Percentiles rank a stretch among this genome's conserved stretches.
These are phyloP conservation scores for Chamaecyparis obtusa DNA, from an alignment of 75 land plant genomes.

Conservation along the genomic window DNA sequence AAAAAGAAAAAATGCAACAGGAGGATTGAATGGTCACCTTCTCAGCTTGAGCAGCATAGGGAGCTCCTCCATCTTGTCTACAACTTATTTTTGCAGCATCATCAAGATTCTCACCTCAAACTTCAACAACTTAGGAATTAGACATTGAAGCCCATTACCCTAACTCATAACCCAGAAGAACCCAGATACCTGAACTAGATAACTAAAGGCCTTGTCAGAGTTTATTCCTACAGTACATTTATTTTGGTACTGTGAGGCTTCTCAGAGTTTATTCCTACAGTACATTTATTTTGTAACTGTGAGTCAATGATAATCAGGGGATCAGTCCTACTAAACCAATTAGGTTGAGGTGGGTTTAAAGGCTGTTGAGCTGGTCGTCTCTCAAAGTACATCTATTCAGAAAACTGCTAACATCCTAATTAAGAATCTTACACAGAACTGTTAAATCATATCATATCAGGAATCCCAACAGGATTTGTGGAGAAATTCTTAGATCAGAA, in stretches of 20 bases:
- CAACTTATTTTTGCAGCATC: not conserved
- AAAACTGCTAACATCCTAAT: no score
- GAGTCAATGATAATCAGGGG: not conserved
- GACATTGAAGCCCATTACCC: no score
- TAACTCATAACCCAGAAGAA: no score
- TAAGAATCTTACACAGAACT: no score
- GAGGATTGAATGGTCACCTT: not conserved
- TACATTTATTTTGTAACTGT: not conserved
- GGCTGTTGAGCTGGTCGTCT: no score
- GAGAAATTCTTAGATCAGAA: not conserved
- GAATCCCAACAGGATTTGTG: no score
- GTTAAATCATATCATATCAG: no score
- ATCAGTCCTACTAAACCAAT: not conserved
- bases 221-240: no score
- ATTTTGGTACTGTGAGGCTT: no score
- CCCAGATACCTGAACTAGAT: not conserved
- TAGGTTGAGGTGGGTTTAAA: not conserved
- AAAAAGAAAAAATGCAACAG: not conserved
- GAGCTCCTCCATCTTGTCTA: not conserved
- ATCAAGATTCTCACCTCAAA: conserved; percentile 2
- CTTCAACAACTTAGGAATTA: not conserved
- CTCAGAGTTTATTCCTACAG: no score
- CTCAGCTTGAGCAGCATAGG: not conserved
- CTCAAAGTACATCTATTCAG: no score
- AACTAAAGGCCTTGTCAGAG: no score